Conservation (phyloP, 2,329 filamentous ascomycete genomes). For the Sarocladiaceae sp. region DNA sequence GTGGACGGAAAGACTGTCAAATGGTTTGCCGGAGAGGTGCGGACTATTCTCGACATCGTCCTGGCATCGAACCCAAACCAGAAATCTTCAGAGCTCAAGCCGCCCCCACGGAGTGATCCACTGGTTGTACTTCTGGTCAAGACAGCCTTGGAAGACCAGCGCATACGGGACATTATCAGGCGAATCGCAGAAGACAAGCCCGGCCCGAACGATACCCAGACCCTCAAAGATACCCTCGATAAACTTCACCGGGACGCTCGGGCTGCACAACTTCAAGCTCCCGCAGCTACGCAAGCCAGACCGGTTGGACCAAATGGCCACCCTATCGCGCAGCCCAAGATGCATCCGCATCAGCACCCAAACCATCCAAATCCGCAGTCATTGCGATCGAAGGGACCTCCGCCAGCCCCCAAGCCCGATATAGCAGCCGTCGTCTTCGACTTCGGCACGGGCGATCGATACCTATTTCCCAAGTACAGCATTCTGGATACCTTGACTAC, state of each 20-base stretch:
- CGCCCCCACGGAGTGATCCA: slow-evolving; percentile 50
- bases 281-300: neutral
- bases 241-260: slow-evolving; percentile 39
- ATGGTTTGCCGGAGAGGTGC: slow-evolving; percentile 57
- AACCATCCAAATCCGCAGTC: slow-evolving; percentile 43
- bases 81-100: slow-evolving; percentile 46
- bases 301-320: slow-evolving; percentile 7
- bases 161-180: slow-evolving; percentile 45
- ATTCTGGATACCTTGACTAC: slow-evolving; percentile 62
- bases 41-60: slow-evolving; percentile 54
- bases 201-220: slow-evolving; percentile 47
- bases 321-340: neutral
- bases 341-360: slow-evolving; percentile 10
- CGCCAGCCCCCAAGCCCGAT: slow-evolving; percentile 51
- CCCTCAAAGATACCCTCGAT: slow-evolving; percentile 51
- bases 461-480: slow-evolving; percentile 73
- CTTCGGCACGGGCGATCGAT: slow-evolving; percentile 70
- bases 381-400: slow-evolving; percentile 55
- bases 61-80: slow-evolving; percentile 55
- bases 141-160: slow-evolving; percentile 48
- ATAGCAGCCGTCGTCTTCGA: slow-evolving; percentile 66
- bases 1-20: slow-evolving; percentile 53
- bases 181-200: slow-evolving; percentile 50
- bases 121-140: slow-evolving; percentile 55
- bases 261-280: slow-evolving; percentile 19